These are phyloP conservation scores for Haplosporangium gracile DNA, from an alignment of 192 early-diverging fungal genomes.

Conservation along the genomic window DNA sequence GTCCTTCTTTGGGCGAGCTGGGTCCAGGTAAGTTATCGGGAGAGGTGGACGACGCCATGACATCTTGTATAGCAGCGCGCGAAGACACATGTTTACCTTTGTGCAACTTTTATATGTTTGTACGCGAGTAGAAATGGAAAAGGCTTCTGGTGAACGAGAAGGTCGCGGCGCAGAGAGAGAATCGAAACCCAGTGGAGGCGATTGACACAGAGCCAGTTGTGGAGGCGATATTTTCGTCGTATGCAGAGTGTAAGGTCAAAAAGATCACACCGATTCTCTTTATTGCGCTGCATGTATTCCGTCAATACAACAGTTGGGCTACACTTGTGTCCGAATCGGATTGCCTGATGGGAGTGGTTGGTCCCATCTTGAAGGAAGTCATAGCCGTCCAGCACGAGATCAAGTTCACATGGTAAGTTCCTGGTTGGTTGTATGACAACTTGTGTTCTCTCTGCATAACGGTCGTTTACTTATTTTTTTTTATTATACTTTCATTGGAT, in stretches of 20 bases:
- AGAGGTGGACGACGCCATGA: neutral
- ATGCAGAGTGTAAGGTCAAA: constrained; percentile 31
- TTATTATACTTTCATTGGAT: neutral
- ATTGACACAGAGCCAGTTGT: constrained; percentile 23
- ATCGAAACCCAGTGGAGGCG: neutral
- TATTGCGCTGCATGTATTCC: constrained; percentile 32
- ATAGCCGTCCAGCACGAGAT: constrained; percentile 31
- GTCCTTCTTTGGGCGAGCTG: constrained; percentile 4
- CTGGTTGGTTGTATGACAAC: neutral
- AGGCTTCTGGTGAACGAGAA: constrained; percentile 13
- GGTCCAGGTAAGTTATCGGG: constrained; percentile 23
- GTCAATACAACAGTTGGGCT: constrained; percentile 24
- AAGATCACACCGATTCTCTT: constrained; percentile 24
- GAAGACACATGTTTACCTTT: neutral
- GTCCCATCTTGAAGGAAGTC: constrained; percentile 34
- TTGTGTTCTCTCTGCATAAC: neutral
- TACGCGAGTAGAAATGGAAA: constrained; percentile 23
- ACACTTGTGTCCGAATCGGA: constrained; percentile 20
- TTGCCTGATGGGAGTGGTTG: constrained; percentile 26
- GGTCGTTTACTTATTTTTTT: neutral
- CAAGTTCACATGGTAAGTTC: constrained; percentile 30
- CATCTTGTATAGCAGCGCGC: neutral
- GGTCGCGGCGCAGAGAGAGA: constrained; percentile 12
- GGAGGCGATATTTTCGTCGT: constrained; percentile 23
- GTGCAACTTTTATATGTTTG: neutral